A percentile compares a stretch with the other conserved stretches of the same genome.
These are phyloP conservation scores for Asterochloris erici DNA, from an alignment of 139 green algal genomes.

Conservation along the genomic window DNA sequence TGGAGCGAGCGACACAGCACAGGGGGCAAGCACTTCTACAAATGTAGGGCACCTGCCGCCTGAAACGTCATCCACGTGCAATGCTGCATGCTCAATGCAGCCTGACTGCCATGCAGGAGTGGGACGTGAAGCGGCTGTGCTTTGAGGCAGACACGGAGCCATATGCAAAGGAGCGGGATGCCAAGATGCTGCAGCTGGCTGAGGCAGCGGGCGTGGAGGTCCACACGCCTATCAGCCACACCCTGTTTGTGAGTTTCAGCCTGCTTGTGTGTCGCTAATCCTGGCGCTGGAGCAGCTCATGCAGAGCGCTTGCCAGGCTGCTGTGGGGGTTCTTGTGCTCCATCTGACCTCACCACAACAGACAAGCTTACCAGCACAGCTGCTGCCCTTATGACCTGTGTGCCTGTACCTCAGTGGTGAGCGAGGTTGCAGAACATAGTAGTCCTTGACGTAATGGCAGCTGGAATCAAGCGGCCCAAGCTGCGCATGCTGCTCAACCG, in stretches of 20 bases:
- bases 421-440: no score
- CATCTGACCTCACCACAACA: not conserved
- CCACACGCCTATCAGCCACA: slow-evolving; percentile 63
- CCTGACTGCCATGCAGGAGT: slow-evolving; percentile 33
- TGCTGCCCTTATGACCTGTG: not conserved
- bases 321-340: not conserved
- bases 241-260: slow-evolving; percentile 55
- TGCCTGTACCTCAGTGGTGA: not conserved
- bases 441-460: no score
- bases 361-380: not conserved
- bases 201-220: slow-evolving; percentile 52
- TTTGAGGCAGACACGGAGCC: slow-evolving; percentile 90
- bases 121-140: slow-evolving; percentile 60
- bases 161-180: slow-evolving; percentile 67
- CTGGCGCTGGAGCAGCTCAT: no score
- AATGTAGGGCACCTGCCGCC: no score
- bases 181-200: slow-evolving; percentile 34
- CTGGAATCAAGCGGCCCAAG: no score
- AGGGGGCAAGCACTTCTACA: no score
- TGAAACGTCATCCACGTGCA: no score
- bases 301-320: no score
- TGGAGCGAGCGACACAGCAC: no score
- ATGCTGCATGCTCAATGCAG: not conserved
- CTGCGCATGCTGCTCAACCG: no score
- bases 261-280: no score